Conservation (phyloP, 225 moss, liverwort and hornwort species). For the Physcomitrellopsis africana region DNA sequence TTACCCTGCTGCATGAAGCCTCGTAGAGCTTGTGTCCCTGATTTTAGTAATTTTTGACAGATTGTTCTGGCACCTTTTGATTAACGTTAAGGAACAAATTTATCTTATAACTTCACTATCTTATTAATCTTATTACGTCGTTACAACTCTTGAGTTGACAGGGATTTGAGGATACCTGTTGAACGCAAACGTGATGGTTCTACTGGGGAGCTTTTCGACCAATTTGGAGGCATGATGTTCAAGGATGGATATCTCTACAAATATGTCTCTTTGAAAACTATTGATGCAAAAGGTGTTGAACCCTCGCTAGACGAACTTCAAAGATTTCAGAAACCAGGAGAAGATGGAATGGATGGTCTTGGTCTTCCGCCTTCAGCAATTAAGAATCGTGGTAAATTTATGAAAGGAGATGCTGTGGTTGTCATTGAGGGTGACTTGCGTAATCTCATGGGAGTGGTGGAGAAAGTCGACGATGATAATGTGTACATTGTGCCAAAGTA, state of each 20-base stretch:
- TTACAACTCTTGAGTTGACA: constrained; percentile 34
- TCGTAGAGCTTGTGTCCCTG: no score
- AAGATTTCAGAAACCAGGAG: constrained; percentile 94
- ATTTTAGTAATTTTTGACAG: no score
- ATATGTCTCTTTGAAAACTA: constrained; percentile 80
- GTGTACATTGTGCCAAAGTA: constrained; percentile 78
- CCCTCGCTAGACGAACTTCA: constrained; percentile 92
- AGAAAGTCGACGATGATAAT: constrained; percentile 92
- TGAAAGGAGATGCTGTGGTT: constrained; percentile 92
- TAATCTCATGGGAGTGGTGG: constrained; percentile 86
- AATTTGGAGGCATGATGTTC: constrained; percentile 91
- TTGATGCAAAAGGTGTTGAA: constrained; percentile 89
- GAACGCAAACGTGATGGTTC: constrained; percentile 89
- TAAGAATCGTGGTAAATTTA: constrained; percentile 81
- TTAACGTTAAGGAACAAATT: no score
- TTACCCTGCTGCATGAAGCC: no score
- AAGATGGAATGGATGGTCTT: constrained; percentile 76
- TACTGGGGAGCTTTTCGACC: constrained; percentile 92
- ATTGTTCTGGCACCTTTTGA: no score
- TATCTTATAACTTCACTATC: background rate
- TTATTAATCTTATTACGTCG: background rate
- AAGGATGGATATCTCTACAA: constrained; percentile 99
- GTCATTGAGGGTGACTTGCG: constrained; percentile 92
- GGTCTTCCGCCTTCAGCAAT: constrained; percentile 77
- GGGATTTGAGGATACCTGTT: constrained; percentile 92